A percentile compares a stretch with the other conserved stretches of the same genome.
Evolutionary conservation across 2,329 filamentous ascomycete species (phyloP).

Genomic region (Phialophora chinensis): DNA sequence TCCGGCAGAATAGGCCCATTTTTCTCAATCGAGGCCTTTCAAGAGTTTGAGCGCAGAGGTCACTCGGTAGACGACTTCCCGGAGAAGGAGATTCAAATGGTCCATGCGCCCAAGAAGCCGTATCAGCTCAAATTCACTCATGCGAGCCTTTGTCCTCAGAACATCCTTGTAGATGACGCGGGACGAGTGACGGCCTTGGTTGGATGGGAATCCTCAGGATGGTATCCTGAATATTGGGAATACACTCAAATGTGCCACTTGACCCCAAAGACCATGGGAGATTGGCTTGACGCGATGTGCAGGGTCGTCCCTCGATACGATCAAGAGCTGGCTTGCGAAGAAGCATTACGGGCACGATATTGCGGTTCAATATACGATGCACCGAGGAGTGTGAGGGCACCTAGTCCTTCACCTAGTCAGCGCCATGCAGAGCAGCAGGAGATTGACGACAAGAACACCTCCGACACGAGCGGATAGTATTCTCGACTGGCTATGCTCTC

Average conservation of each 20-base stretch:
- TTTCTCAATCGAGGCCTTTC: slow-evolving; percentile 38
- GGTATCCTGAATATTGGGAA: slow-evolving; percentile 44
- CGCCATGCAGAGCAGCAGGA: slow-evolving; percentile 32
- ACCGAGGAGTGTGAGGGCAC: slow-evolving; percentile 36
- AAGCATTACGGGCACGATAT: slow-evolving; percentile 34
- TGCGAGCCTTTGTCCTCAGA: slow-evolving; percentile 41
- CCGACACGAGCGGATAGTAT: slow-evolving; percentile 36
- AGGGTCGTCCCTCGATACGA: slow-evolving; percentile 36
- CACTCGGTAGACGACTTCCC: slow-evolving; percentile 35
- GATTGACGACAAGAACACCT: slow-evolving; percentile 38
- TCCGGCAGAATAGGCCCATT: slow-evolving; percentile 37
- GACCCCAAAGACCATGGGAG: slow-evolving; percentile 33
- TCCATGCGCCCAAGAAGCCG: slow-evolving; percentile 33
- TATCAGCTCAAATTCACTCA: slow-evolving; percentile 43
- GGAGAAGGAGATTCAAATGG: slow-evolving; percentile 34
- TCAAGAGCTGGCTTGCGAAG: slow-evolving; percentile 37
- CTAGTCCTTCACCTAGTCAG: slow-evolving; percentile 34
- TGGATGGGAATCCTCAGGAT: slow-evolving; percentile 43
- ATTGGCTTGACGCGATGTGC: slow-evolving; percentile 38
- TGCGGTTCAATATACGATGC: slow-evolving; percentile 35
- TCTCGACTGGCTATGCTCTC: neutral
- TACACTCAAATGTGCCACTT: slow-evolving; percentile 41
- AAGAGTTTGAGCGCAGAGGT: slow-evolving; percentile 37
- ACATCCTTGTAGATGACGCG: slow-evolving; percentile 41
- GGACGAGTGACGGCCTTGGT: slow-evolving; percentile 41